Percentiles rank a stretch among this genome's conserved stretches.
phyloP scores from a whole-genome alignment of 2,329 filamentous ascomycete species.

The Fusarium anthophilum region DNA sequence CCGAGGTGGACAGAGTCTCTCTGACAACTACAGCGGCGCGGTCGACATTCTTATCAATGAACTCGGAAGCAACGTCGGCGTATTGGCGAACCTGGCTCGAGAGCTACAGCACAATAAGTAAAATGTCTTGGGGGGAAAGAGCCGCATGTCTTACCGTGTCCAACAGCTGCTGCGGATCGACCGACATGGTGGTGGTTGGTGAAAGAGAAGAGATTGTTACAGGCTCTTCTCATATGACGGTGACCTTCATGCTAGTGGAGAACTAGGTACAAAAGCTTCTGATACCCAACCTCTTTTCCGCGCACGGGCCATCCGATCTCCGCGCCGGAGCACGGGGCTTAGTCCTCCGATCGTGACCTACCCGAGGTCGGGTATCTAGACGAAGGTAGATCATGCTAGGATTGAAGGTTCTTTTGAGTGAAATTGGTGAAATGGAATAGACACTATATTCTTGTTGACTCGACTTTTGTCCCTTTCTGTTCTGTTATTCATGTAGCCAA shows the following conservation, averaged over 20 bases:
- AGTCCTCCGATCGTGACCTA: constrained; percentile 20
- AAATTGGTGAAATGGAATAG: not conserved
- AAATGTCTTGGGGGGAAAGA: not conserved
- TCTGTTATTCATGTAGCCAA: not conserved
- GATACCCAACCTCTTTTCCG: constrained; percentile 37
- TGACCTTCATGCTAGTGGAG: constrained; percentile 43
- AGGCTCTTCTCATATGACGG: constrained; percentile 43
- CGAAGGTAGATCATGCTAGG: constrained; percentile 3
- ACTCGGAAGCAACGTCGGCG: constrained; percentile 77
- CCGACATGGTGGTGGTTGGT: constrained; percentile 68
- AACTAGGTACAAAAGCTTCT: constrained; percentile 34
- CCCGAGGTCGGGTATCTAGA: constrained; percentile 28
- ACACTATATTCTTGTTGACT: not conserved
- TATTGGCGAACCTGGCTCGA: constrained; percentile 74
- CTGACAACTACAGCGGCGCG: constrained; percentile 75
- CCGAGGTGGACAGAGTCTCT: constrained; percentile 71
- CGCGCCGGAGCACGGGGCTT: constrained; percentile 32
- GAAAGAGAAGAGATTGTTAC: constrained; percentile 36
- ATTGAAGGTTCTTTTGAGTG: not conserved
- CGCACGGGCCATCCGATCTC: constrained; percentile 38
- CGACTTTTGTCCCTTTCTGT: not conserved
- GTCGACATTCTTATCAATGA: constrained; percentile 84
- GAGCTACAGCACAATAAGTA: constrained; percentile 52
- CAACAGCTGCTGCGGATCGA: constrained; percentile 80
- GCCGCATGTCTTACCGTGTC: constrained; percentile 69